Conservation (phyloP, 1,139 yeast genomes). For the Yamadazyma conglobata region DNA sequence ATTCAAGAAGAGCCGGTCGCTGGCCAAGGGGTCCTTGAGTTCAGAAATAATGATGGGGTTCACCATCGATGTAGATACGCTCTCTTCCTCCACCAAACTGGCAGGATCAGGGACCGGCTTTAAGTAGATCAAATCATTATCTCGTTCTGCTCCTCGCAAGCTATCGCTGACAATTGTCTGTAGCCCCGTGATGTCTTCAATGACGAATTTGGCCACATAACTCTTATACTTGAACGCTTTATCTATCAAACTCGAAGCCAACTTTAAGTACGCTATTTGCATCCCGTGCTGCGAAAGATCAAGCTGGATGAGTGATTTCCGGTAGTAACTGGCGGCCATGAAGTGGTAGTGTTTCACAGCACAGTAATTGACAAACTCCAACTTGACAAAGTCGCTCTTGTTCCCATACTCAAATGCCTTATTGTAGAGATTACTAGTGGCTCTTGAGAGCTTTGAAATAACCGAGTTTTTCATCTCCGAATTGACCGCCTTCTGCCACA, state of each 20-base stretch:
- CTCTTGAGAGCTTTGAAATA: slow-evolving; percentile 61
- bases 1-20: slow-evolving; percentile 40
- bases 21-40: slow-evolving; percentile 17
- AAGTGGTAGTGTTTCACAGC: slow-evolving; percentile 61
- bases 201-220: slow-evolving; percentile 40
- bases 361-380: slow-evolving; percentile 65
- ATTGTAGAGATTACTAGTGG: slow-evolving; percentile 57
- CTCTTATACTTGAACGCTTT: slow-evolving; percentile 39
- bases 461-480: slow-evolving; percentile 58
- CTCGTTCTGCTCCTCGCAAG: slow-evolving; percentile 62
- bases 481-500: slow-evolving; percentile 71
- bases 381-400: slow-evolving; percentile 48
- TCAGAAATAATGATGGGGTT: slow-evolving; percentile 40
- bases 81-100: slow-evolving; percentile 27
- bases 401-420: slow-evolving; percentile 44
- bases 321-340: slow-evolving; percentile 62
- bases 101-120: slow-evolving; percentile 54
- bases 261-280: slow-evolving; percentile 57
- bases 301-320: slow-evolving; percentile 52
- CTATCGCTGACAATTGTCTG: slow-evolving; percentile 40
- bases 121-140: slow-evolving; percentile 75
- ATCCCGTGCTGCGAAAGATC: slow-evolving; percentile 60
- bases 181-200: slow-evolving; percentile 50
- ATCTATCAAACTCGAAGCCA: slow-evolving; percentile 29
- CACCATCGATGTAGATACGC: slow-evolving; percentile 46